Base-by-base conservation (phyloP, 495 filamentous ascomycete genomes). In the Penicillium tannophilum region DNA sequence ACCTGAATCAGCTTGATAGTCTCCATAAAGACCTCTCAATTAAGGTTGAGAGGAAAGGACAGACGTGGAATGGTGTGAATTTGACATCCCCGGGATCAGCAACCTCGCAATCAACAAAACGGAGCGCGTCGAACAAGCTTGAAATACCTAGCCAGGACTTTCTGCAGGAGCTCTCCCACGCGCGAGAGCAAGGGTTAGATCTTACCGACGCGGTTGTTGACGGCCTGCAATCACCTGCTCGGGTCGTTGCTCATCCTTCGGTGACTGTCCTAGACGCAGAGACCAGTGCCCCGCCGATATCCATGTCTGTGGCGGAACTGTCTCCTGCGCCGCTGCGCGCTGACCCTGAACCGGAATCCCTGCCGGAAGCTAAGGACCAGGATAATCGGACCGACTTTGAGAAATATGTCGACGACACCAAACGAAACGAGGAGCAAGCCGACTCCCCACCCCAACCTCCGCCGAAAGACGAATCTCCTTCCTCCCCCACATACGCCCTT, bases 1-100 rank as follows among this genome's bases (percentile, higher is more conserved):
- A 91, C 43, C 76, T 93, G 36, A 82, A 86, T 60, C 82, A 86
- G 56, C 77, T 90, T 26, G 87, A 90, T 62, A 80, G 76, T 63
- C 76, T 80, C 8, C 85, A 89, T 60, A 82, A 84, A 53, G 72
- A 81, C 54, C 75, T 77, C 60, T 86, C 86, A 6, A 71, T 77
- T 43, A 78, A 73, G 54, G 69, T 89, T 63, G 79, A 83, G 69
- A 81, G 78, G 63, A 83, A 79, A 60, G 86, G 87, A 51, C 82
- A 86, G 60, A 78, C 84, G 48, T 89, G 87, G 87, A 84, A 77
- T 74, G 84, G 79, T 59, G 61, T 63, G 31, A 53, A 45, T 41
- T 45, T 17, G 30, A 46, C 50, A 35, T 63, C 65, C 7, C 59
- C 66, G 33, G 47, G 48, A 51, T 56, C 61, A 54, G 52, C 55